Percentiles rank a stretch among this genome's conserved stretches.
Conservation (phyloP, 768 basidiomycete genomes). For the Naganishia onofrii region DNA sequence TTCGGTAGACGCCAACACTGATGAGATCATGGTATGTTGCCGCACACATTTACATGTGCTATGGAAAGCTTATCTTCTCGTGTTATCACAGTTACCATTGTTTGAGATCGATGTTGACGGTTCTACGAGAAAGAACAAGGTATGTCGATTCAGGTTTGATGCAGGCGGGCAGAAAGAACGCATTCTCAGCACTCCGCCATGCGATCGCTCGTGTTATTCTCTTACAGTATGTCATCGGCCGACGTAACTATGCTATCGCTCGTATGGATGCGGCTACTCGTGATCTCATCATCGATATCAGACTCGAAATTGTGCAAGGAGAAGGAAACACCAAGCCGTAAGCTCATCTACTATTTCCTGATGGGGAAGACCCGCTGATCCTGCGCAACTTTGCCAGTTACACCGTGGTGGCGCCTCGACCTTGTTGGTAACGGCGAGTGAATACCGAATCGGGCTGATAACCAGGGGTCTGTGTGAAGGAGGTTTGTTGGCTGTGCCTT, state of each 20-base stretch:
- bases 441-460: no score
- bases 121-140: constrained; percentile 65
- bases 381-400: neutral
- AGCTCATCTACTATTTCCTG: neutral
- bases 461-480: no score
- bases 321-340: constrained; percentile 76
- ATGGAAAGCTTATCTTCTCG: no score
- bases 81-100: constrained; percentile 64
- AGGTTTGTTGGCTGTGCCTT: no score
- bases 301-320: constrained; percentile 82
- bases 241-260: constrained; percentile 81
- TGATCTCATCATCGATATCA: constrained; percentile 74
- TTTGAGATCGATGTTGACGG: constrained; percentile 78
- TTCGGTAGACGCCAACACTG: constrained; percentile 62
- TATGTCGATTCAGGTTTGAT: neutral
- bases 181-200: neutral
- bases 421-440: neutral
- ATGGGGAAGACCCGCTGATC: neutral
- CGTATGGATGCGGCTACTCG: constrained; percentile 61
- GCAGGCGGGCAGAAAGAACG: neutral
- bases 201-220: neutral
- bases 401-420: constrained; percentile 6
- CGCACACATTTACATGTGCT: no score
- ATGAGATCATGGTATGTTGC: constrained; percentile 72
- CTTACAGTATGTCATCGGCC: constrained; percentile 68